Percentiles rank a stretch among this genome's conserved stretches.
These are phyloP conservation scores for Casuarina cunninghamiana DNA, from an alignment of 306 rosid genomes.

Conservation along the genomic window DNA sequence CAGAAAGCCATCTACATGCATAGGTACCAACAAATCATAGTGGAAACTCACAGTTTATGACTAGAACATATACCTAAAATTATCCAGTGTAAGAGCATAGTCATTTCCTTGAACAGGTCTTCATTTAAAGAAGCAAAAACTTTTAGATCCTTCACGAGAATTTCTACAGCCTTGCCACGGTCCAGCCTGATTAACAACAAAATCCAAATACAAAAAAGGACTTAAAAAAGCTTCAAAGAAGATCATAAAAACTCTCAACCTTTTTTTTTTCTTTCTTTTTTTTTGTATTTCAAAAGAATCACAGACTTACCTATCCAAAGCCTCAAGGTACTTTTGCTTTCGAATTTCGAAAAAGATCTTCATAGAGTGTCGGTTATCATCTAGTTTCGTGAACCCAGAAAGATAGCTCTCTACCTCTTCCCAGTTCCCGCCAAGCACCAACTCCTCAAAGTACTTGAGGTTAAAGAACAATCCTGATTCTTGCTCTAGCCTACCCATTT, in stretches of 20 bases:
- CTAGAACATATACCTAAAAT: constrained; percentile 21
- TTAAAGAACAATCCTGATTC: constrained; percentile 32
- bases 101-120: constrained; percentile 26
- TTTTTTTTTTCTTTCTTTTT: background rate
- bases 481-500: constrained; percentile 19
- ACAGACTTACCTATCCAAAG: constrained; percentile 25
- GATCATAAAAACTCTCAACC: background rate
- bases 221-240: background rate
- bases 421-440: constrained; percentile 27
- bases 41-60: background rate
- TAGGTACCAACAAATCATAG: background rate
- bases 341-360: constrained; percentile 29
- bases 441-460: constrained; percentile 26
- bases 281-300: background rate
- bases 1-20: background rate
- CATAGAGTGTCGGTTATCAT: constrained; percentile 27
- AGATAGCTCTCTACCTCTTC: constrained; percentile 29
- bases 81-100: constrained; percentile 25
- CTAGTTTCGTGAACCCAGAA: constrained; percentile 16
- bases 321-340: constrained; percentile 34
- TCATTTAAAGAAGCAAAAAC: constrained; percentile 24
- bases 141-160: constrained; percentile 23
- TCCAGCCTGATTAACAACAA: constrained; percentile 18
- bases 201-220: no score
- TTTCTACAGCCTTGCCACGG: constrained; percentile 26